Base-by-base conservation (phyloP, 1,284 basidiomycete species). In the Naganishia sp. region DNA sequence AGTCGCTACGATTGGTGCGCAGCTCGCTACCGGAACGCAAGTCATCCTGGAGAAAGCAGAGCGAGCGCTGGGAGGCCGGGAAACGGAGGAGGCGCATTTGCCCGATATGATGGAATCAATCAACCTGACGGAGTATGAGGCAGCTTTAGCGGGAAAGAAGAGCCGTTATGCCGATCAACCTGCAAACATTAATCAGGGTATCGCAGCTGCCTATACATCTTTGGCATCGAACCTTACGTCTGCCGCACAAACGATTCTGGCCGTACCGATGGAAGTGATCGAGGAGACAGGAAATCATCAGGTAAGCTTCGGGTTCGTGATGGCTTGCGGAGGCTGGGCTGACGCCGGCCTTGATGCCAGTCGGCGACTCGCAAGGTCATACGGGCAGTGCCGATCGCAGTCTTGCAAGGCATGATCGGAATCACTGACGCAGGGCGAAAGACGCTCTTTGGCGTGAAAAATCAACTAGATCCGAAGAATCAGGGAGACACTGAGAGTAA, bases 221-320 rank as follows among this genome's bases (percentile, higher is more conserved):
- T 78, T 99, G 71, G 86, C 85, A 66, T 86, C 82, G 72, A 96
- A 96, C 78, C 77, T 98, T 65, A 90, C 89, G 70, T 90, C 90
- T 39, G 95, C 95, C 3, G 96, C 95, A 15, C 95, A 99, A 81
- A 99, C 96, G 0, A 99, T 99, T 70, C 84, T 99, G 35, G 95
- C 96, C 0, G 92, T 99, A 0, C 95, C 95, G 0, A 98, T 99
- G 94, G 96, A 99, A 77, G 93, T 97, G 18, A 97, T 98, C 73
- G 95, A 99, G 78, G 84, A 89, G 67, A 89, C 90, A 15, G 90
- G 90, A 18, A 89, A 88, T 62, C 90, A 94, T 84, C 72, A 76
- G 84, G 80, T 52, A 3, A 5, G 54, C 54, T 43, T 31, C 10
- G 7, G 35, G 7, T 57, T 49, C 31, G 50, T 23, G 50, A 25